Percentiles rank a stretch among this genome's conserved stretches.
These are phyloP conservation scores for Saccharomyces hybrid DNA, from an alignment of 1,139 yeast genomes.

Conservation along the genomic window DNA sequence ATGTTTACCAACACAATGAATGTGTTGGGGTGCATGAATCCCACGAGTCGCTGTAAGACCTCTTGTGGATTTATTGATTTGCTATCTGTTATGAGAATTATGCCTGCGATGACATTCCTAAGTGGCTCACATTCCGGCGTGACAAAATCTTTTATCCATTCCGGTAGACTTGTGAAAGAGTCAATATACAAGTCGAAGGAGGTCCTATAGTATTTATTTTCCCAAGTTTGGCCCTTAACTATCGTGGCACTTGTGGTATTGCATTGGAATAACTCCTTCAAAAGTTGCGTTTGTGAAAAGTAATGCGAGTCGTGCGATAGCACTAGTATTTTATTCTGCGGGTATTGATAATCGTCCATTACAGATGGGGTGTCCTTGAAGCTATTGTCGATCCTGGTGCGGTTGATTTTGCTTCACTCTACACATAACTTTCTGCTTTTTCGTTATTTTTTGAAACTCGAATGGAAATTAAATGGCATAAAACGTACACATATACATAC, in stretches of 20 bases:
- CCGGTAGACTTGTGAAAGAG: conserved; percentile 16
- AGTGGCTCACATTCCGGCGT: conserved; percentile 23
- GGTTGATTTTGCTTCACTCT: not conserved
- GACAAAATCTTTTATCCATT: conserved; percentile 26
- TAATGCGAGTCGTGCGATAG: not conserved
- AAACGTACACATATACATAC: not conserved
- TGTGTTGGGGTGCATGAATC: conserved; percentile 1
- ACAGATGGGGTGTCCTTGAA: not conserved
- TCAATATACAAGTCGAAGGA: conserved; percentile 31
- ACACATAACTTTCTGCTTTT: not conserved
- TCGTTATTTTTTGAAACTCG: not conserved
- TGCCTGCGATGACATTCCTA: conserved; percentile 27
- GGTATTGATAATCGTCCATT: not conserved
- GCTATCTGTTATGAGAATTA: conserved; percentile 17
- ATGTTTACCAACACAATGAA: conserved; percentile 13
- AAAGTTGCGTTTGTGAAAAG: not conserved
- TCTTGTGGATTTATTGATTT: not conserved
- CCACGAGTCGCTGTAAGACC: not conserved
- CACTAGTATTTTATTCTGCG: not conserved
- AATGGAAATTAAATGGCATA: not conserved
- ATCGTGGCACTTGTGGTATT: conserved; percentile 9
- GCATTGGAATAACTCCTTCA: not conserved
- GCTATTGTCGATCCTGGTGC: not conserved
- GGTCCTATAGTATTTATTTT: conserved; percentile 28
- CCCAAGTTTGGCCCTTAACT: conserved; percentile 20